These are phyloP conservation scores for Bathelium albidoporum DNA, from an alignment of 495 filamentous ascomycete species.

Conservation along the genomic window DNA sequence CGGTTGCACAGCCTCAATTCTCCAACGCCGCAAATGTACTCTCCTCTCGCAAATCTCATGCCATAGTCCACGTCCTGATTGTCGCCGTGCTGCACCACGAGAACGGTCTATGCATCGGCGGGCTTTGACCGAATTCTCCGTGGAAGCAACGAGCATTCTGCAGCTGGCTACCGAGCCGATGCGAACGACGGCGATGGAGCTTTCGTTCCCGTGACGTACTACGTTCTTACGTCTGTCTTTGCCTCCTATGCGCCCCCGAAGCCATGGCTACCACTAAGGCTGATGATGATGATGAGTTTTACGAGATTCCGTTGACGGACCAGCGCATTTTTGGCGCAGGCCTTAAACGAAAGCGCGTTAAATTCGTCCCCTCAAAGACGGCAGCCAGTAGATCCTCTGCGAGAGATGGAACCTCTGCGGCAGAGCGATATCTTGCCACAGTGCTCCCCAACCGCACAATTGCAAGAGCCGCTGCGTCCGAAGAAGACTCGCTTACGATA, in stretches of 20 bases:
- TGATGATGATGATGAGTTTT: constrained; percentile 46
- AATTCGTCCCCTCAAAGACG: constrained; percentile 62
- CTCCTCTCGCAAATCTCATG: background rate
- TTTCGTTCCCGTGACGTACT: background rate
- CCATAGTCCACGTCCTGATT: background rate
- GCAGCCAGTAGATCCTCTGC: constrained; percentile 15
- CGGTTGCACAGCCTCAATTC: background rate
- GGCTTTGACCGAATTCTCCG: background rate
- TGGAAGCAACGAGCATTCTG: background rate
- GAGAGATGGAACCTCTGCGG: constrained; percentile 30
- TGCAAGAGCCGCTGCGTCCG: constrained; percentile 12
- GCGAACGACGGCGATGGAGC: background rate
- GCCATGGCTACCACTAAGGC: background rate
- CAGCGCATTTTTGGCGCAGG: constrained; percentile 72
- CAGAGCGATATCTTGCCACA: constrained; percentile 61
- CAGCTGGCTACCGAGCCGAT: background rate
- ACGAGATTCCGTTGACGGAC: constrained; percentile 58
- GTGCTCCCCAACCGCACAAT: constrained; percentile 36
- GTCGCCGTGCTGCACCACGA: background rate
- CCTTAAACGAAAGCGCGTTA: constrained; percentile 63
- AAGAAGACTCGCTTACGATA: background rate
- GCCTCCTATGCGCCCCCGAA: background rate
- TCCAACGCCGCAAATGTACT: too few species aligned
- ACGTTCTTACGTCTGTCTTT: background rate
- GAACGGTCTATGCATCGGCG: background rate